Evolutionary conservation across 192 early-diverging fungal genomes (phyloP).

Genomic region (Neocallimastix lanati): DNA sequence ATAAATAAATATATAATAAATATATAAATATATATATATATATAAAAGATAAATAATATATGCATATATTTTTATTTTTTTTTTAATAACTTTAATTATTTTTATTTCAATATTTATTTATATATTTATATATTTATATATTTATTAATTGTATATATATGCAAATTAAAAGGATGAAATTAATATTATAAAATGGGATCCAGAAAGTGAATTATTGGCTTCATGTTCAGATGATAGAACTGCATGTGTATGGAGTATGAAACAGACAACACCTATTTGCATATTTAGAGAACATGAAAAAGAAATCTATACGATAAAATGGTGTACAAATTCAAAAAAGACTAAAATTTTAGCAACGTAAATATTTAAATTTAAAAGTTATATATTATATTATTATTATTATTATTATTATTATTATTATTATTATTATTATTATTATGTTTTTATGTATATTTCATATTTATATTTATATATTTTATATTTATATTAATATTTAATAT

Average conservation of each 20-base stretch:
- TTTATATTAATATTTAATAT: background rate
- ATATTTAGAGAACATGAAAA: slow-evolving; percentile 43
- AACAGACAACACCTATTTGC: slow-evolving; percentile 24
- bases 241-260: slow-evolving; percentile 54
- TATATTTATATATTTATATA: background rate
- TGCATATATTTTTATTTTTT: too few relatives aligned
- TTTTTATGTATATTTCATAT: background rate
- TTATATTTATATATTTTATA: too few relatives aligned
- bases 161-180: slow-evolving; percentile 49
- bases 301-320: slow-evolving; percentile 62
- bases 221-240: slow-evolving; percentile 63
- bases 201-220: slow-evolving; percentile 40
- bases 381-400: background rate
- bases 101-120: background rate
- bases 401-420: slow-evolving; percentile 13
- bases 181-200: slow-evolving; percentile 60
- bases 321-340: slow-evolving; percentile 47
- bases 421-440: background rate
- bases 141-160: background rate
- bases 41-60: background rate
- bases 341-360: slow-evolving; percentile 42
- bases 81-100: too few relatives aligned
- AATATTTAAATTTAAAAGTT: background rate
- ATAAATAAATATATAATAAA: too few relatives aligned
- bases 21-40: slow-evolving; percentile 1